Conservation (phyloP, 768 basidiomycete species). For the Tylopilus cervinicoccineus region DNA sequence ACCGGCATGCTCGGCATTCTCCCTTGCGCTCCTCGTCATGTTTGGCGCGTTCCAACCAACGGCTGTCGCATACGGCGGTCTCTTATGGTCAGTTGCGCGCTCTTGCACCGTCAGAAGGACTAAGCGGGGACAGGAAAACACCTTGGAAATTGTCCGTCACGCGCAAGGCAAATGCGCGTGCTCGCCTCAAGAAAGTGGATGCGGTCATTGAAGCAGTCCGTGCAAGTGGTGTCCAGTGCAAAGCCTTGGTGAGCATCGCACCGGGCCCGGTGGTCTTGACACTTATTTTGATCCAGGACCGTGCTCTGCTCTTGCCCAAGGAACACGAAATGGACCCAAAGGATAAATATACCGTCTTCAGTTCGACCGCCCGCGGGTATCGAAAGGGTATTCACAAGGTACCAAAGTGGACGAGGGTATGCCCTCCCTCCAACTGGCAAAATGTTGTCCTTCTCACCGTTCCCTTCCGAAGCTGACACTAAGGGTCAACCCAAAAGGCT, state of each 20-base stretch:
- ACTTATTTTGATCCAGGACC: constrained; percentile 42
- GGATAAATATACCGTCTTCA: constrained; percentile 96
- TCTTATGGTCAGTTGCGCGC: constrained; percentile 64
- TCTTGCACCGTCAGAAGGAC: not conserved
- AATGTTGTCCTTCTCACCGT: constrained; percentile 6
- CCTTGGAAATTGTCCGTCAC: constrained; percentile 92
- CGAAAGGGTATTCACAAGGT: constrained; percentile 95
- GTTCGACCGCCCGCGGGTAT: constrained; percentile 64
- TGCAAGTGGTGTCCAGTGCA: constrained; percentile 75
- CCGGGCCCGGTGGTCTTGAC: not conserved
- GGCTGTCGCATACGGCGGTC: constrained; percentile 63
- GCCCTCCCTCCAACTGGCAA: constrained; percentile 23
- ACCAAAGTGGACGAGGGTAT: constrained; percentile 93
- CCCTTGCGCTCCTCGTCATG: constrained; percentile 42
- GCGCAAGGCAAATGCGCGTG: constrained; percentile 87
- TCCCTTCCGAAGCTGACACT: constrained; percentile 61
- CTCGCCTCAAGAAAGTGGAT: constrained; percentile 90
- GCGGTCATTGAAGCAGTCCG: constrained; percentile 85
- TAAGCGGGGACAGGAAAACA: constrained; percentile 63
- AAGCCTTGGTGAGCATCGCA: constrained; percentile 59
- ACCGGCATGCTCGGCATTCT: constrained; percentile 24
- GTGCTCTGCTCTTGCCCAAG: constrained; percentile 81
- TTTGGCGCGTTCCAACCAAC: constrained; percentile 83
- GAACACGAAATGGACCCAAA: constrained; percentile 88
- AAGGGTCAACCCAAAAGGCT: constrained; percentile 87